Evolutionary conservation across 352 stramenopile genomes (phyloP), one percentile per base, ranked within the genome.

Genomic region (Phytophthora hibernalis): DNA sequence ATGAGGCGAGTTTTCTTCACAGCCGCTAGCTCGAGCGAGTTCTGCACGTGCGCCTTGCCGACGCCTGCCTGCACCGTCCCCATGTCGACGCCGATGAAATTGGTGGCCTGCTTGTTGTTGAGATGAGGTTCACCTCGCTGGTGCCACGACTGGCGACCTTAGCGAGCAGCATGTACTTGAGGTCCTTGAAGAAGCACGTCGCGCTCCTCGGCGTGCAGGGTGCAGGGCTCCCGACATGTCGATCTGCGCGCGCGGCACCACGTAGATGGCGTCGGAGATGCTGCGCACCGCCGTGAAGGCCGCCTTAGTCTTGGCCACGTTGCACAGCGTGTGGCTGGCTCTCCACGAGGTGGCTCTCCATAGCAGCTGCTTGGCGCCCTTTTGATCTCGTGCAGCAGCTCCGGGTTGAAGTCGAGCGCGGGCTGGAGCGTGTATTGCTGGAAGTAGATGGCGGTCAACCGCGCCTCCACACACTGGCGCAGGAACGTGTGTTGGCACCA

Each of bases 281-380:
- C 97, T 99, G 54, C 98, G 88, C 35, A 91, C 92, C 6, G 98
- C 97, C 9, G 98, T 99, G 24, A 99, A 88, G 15, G 97, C 96
- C 1, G 97, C 96, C 74, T 97, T 96, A 52, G 92, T 84, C 83
- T 99, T 99, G 40, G 98, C 95, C 18, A 99, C 79, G 69, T 99
- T 99, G 18, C 96, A 92, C 31, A 99, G 80, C n/a, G 95, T 96
- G 75, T 99, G 97, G 90, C 68, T 98, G 98, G 50, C 90, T 93
- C 80, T 99, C 98, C 22, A 99, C 90, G 28, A 99, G 78, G 82
- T 99, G 97, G 40, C 98, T 99, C 74, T 99, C 98, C 20, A 99
- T 97, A 99, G 85, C 55, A 99, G 76, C 72, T 98, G 95, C 83
- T 99, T 99, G 83, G 99, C 98, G 75, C 99, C 98, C 99, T 84